These are phyloP conservation scores for Thielaviopsis euricoi DNA, from an alignment of 2,329 filamentous ascomycete genomes.

Conservation along the genomic window DNA sequence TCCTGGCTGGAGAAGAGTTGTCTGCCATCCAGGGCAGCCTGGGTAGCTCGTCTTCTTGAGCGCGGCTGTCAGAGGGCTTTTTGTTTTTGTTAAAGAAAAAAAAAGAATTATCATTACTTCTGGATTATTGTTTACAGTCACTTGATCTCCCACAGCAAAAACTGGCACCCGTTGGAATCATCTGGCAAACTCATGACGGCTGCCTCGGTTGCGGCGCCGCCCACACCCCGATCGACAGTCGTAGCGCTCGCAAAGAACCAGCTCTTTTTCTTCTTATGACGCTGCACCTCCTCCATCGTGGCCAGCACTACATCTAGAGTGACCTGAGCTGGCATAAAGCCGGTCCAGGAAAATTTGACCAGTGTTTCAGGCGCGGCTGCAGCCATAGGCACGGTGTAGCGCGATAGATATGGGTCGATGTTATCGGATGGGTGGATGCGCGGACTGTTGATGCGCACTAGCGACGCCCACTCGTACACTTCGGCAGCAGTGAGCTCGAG, in stretches of 20 bases:
- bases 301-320: slow-evolving; percentile 17
- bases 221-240: slow-evolving; percentile 29
- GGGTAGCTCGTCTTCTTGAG: not conserved
- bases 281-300: not conserved
- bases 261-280: not conserved
- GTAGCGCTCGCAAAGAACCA: slow-evolving; percentile 23
- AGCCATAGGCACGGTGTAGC: slow-evolving; percentile 28
- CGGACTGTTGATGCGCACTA: slow-evolving; percentile 51
- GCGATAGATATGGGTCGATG: slow-evolving; percentile 52
- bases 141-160: slow-evolving; percentile 43
- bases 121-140: not conserved
- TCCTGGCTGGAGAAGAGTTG: slow-evolving; percentile 49
- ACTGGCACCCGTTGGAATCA: slow-evolving; percentile 28
- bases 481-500: slow-evolving; percentile 32
- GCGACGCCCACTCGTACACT: slow-evolving; percentile 57
- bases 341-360: slow-evolving; percentile 41
- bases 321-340: slow-evolving; percentile 39
- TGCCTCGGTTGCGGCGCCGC: slow-evolving; percentile 30
- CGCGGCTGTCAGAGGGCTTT: too few species aligned
- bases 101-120: not conserved
- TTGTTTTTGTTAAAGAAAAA: not conserved
- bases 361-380: slow-evolving; percentile 18
- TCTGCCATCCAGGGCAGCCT: slow-evolving; percentile 24
- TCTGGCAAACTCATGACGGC: slow-evolving; percentile 35
- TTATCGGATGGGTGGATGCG: slow-evolving; percentile 38